Evolutionary conservation across 192 early-diverging fungal species (phyloP).

Genomic region (Gaertneriomyces semiglobifer): DNA sequence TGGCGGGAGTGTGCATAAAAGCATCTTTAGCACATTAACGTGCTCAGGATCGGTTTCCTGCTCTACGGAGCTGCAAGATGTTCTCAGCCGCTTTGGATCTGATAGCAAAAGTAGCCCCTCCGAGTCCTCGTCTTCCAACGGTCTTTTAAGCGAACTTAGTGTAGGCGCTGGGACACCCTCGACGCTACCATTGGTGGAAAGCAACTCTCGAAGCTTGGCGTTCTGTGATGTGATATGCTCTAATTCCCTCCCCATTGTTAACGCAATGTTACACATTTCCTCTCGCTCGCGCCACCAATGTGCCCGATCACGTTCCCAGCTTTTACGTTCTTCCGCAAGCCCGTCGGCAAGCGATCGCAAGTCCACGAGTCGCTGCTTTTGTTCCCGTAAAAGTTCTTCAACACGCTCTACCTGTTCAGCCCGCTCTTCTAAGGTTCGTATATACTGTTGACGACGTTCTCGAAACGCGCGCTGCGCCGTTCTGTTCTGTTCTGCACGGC

Average conservation of each 20-base stretch:
- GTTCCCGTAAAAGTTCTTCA: constrained; percentile 11
- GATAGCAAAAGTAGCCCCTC: no score
- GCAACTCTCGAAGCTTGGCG: constrained; percentile 12
- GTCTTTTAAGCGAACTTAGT: no score
- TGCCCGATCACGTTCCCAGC: constrained; percentile 22
- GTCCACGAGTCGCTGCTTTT: constrained; percentile 12
- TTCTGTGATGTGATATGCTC: constrained; percentile 22
- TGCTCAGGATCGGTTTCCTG: no score
- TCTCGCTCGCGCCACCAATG: constrained; percentile 33
- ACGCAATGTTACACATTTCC: constrained; percentile 18
- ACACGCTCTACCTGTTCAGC: constrained; percentile 33
- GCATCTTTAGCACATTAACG: no score
- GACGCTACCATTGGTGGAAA: no score
- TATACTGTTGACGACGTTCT: constrained; percentile 78
- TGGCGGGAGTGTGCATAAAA: no score
- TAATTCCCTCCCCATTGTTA: constrained; percentile 14
- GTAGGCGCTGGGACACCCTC: no score
- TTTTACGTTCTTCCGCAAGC: constrained; percentile 18
- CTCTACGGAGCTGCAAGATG: no score
- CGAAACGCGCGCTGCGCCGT: constrained; percentile 89
- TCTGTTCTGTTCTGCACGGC: constrained; percentile 85
- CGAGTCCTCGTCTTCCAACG: no score
- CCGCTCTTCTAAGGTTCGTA: constrained; percentile 72
- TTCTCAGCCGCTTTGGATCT: no score
- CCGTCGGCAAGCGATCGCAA: constrained; percentile 22